Evolutionary conservation across 331 rosid genomes (phyloP).

Genomic region (Malus hybrid): DNA sequence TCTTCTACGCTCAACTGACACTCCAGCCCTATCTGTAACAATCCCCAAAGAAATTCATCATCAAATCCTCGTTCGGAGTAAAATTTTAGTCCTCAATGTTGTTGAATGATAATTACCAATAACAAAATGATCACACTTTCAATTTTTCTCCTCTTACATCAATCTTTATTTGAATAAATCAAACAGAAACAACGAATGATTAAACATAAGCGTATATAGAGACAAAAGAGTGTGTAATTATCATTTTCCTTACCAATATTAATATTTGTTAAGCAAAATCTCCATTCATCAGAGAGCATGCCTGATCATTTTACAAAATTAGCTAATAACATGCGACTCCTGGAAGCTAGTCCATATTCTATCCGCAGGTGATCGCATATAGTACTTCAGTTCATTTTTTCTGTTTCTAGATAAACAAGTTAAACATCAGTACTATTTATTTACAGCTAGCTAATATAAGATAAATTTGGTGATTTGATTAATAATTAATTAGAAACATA

Average conservation of each 20-base stretch:
- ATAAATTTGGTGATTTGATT: not conserved
- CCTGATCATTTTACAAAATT: not conserved
- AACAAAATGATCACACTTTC: not conserved
- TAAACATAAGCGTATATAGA: not conserved
- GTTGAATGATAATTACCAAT: too few relatives aligned
- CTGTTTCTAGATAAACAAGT: not conserved
- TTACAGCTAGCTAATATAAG: not conserved
- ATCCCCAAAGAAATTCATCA: not conserved
- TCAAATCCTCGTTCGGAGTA: not conserved
- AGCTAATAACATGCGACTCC: not conserved
- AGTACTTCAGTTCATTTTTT: not conserved
- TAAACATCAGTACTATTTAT: not conserved
- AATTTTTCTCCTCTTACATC: not conserved
- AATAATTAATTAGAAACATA: not conserved
- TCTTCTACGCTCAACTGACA: constrained; percentile 90
- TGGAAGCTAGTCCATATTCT: not conserved
- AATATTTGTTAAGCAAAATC: not conserved
- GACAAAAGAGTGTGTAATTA: too few relatives aligned
- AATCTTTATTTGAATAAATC: too few relatives aligned
- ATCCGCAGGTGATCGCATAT: not conserved
- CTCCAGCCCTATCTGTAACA: constrained; percentile 68
- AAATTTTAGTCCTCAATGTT: not conserved
- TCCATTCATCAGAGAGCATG: not conserved
- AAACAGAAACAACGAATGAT: too few relatives aligned
- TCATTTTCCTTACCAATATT: not conserved